Base-by-base conservation (phyloP, 805 yeast genomes). In the Teunomyces funiuensis region DNA sequence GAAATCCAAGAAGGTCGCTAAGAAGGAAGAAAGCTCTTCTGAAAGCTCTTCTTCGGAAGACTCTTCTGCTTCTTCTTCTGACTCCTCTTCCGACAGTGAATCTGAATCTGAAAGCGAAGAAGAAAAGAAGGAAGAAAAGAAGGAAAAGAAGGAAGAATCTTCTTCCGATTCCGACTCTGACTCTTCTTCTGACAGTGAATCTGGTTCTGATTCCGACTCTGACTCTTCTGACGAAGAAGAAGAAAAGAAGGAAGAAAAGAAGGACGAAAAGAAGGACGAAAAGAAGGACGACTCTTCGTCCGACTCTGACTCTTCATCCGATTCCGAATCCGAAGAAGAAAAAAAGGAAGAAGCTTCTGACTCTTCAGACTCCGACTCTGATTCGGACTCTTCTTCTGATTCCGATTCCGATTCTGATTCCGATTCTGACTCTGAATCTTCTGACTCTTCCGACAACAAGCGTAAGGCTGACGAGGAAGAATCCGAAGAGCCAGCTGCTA, bases 401-500 rank as follows among this genome's bases (percentile, higher is more conserved):
- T 55, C 65, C 39, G 60, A 55, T 40, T 61, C 66, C 26, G 65
- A 59, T 39, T 65, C 68, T 27, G 65, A 61, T 37, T 43, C 50
- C 33, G 60, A 57, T 45, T 68, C 66, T 44, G 61, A 55, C 43
- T 55, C 60, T 33, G 55, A 56, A 37, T 42, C 56, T 22, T 54
- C 57, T 44, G 50, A 48, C 18, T 75, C 72, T 42, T 46, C 54
- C 33, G 75, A 66, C 39, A 28, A 15, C 41, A 49, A 55, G 55
- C 55, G 58, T 37, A 47, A 53, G 46, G 54, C 54, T 37, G 54
- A n/a, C n/a, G n/a, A n/a, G n/a, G n/a, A 47, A 37, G 47, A 46
- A 29, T 17, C 41, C 10, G 61, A 53, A 30, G 58, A 55, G 45
- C 58, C 60, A 28, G 66, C 69, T 40, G 51, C 71, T 45, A 85